Conservation (phyloP, 805 yeast genomes). For the Saccharomyces paradoxus region DNA sequence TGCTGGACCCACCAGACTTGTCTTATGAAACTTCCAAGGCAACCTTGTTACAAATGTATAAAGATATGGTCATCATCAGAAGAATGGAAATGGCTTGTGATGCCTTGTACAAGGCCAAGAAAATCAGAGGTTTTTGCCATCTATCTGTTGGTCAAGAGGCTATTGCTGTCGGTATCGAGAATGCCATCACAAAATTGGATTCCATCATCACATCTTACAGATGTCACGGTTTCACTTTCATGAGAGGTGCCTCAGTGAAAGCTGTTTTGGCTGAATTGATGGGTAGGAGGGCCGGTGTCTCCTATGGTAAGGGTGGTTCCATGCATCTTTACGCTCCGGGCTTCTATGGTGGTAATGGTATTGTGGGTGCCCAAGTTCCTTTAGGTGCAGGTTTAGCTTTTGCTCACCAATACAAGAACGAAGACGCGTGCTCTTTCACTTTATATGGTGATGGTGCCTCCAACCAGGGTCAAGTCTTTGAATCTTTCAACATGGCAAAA, state of each 20-base stretch:
- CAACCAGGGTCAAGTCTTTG: conserved; percentile 98
- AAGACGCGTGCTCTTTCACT: conserved; percentile 72
- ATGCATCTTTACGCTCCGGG: conserved; percentile 97
- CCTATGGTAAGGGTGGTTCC: conserved; percentile 98
- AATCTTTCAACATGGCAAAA: conserved; percentile 97
- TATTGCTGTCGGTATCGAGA: conserved; percentile 95
- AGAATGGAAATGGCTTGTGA: conserved; percentile 99
- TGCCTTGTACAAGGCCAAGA: conserved; percentile 95
- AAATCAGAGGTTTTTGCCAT: conserved; percentile 98
- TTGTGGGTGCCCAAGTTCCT: conserved; percentile 98
- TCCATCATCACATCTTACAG: conserved; percentile 93
- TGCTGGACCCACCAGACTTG: conserved; percentile 64
- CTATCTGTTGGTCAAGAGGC: conserved; percentile 98
- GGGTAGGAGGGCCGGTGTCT: conserved; percentile 93
- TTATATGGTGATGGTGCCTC: conserved; percentile 99
- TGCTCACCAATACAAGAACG: conserved; percentile 89
- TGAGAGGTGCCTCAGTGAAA: conserved; percentile 91
- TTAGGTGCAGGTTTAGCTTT: conserved; percentile 97
- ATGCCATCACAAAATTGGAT: conserved; percentile 79
- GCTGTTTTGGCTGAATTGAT: conserved; percentile 89
- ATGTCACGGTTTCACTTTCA: conserved; percentile 97
- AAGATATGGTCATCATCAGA: conserved; percentile 88
- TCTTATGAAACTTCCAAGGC: conserved; percentile 73
- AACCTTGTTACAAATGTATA: conserved; percentile 82
- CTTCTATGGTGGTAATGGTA: conserved; percentile 98